Evolutionary conservation across 192 early-diverging fungal genomes (phyloP).

Genomic region (Jimgerdemannia flammicorona): DNA sequence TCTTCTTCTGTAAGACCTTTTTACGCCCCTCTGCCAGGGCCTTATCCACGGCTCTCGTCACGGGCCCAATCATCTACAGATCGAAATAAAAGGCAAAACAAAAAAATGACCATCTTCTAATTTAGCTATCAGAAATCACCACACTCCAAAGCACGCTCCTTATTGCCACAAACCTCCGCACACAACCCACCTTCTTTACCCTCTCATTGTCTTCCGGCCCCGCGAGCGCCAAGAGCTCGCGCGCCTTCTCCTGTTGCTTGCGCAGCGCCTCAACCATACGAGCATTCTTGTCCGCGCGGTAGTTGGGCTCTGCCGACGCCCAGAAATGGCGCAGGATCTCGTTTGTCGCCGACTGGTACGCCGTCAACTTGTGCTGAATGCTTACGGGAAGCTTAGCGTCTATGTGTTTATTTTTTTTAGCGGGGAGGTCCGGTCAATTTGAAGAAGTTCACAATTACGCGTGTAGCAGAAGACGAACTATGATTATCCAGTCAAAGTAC

Average conservation of each 20-base stretch:
- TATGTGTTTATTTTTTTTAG: too few species aligned
- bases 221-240: constrained; percentile 33
- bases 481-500: too few species aligned
- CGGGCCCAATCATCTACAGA: constrained; percentile 37
- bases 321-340: constrained; percentile 56
- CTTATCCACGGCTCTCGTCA: constrained; percentile 32
- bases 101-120: background rate
- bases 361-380: constrained; percentile 33
- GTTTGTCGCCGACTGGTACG: constrained; percentile 46
- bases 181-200: constrained; percentile 19
- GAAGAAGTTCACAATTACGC: too few species aligned
- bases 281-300: constrained; percentile 42
- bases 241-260: constrained; percentile 35
- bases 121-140: background rate
- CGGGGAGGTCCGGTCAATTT: too few species aligned
- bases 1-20: too few species aligned
- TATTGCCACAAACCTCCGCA: background rate
- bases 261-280: constrained; percentile 45
- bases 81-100: background rate
- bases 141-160: background rate
- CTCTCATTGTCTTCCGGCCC: constrained; percentile 23
- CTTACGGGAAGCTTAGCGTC: background rate
- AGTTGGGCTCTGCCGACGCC: constrained; percentile 35
- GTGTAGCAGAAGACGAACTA: too few species aligned
- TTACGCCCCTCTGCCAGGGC: constrained; percentile 21